phyloP scores from a whole-genome alignment of 345 rosid species.

The Excoecaria cochinchinensis region DNA sequence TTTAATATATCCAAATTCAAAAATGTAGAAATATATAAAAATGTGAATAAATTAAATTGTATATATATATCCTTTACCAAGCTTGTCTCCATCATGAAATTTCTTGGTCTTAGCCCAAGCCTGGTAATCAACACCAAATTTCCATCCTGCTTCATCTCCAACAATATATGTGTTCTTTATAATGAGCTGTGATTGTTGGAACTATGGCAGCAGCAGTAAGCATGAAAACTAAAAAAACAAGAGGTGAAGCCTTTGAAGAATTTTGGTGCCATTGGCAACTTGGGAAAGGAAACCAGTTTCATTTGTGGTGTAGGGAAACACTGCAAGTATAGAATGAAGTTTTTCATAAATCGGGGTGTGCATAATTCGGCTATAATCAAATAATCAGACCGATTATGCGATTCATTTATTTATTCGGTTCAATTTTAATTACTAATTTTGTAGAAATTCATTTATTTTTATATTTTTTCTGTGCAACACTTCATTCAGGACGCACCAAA shows the following conservation, averaged over 20 bases:
- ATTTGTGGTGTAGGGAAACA: conserved; percentile 18
- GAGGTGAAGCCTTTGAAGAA: conserved; percentile 28
- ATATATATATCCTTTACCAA: conserved; percentile 27
- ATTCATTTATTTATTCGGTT: too few species aligned
- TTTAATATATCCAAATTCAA: too few species aligned
- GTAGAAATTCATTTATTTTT: too few species aligned
- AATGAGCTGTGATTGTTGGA: conserved; percentile 17
- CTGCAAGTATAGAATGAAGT: conserved; percentile 2
- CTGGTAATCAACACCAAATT: conserved; percentile 24
- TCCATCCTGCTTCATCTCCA: conserved; percentile 39
- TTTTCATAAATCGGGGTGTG: too few species aligned
- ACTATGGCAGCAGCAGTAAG: conserved; percentile 13
- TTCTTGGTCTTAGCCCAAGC: conserved; percentile 31
- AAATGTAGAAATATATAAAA: too few species aligned
- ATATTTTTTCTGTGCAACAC: too few species aligned
- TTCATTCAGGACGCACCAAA: too few species aligned
- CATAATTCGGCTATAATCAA: too few species aligned
- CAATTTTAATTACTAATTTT: too few species aligned
- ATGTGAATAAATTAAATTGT: too few species aligned
- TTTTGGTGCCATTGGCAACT: neutral
- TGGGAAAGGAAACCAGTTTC: conserved; percentile 17
- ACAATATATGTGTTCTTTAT: conserved; percentile 28
- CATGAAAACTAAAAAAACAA: neutral
- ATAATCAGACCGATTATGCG: too few species aligned
- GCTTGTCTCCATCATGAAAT: conserved; percentile 35